These are phyloP conservation scores for Mycena crocata DNA, from an alignment of 768 basidiomycete species.

Conservation along the genomic window DNA sequence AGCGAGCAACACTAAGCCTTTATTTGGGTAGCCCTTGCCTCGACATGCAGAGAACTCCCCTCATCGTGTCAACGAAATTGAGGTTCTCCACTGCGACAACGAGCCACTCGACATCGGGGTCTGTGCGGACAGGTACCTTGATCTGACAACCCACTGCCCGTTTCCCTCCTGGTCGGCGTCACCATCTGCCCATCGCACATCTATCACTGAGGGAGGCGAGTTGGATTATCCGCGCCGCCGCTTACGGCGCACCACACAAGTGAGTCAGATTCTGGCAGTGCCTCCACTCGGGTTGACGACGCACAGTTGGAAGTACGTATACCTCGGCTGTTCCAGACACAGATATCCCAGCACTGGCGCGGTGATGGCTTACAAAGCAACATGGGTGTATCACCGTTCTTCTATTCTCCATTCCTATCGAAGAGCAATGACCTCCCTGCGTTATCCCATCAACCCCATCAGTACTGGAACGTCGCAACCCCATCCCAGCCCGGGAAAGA, in stretches of 20 bases:
- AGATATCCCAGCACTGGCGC: not conserved
- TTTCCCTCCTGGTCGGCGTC: not conserved
- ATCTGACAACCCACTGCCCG: slow-evolving; percentile 11
- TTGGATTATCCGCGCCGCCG: not conserved
- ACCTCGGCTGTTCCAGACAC: not conserved
- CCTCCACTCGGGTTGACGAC: not conserved
- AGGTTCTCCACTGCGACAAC: not conserved
- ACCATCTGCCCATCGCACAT: not conserved
- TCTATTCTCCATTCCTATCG: not conserved
- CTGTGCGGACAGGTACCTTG: slow-evolving; percentile 4
- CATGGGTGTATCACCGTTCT: slow-evolving; percentile 2
- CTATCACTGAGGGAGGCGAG: not conserved
- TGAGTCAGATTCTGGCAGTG: not conserved
- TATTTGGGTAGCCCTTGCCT: not conserved
- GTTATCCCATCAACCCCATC: not conserved
- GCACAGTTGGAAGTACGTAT: slow-evolving; percentile 1
- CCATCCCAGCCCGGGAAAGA: not conserved
- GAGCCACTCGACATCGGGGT: not conserved
- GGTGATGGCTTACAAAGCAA: not conserved
- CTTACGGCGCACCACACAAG: not conserved
- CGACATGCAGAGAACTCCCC: not conserved
- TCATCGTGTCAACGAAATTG: too few species aligned
- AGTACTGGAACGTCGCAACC: not conserved
- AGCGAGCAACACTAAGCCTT: too few species aligned
- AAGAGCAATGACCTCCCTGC: not conserved